phyloP scores from a whole-genome alignment of 1,139 yeast genomes.

The Schwanniomyces etchellsii region DNA sequence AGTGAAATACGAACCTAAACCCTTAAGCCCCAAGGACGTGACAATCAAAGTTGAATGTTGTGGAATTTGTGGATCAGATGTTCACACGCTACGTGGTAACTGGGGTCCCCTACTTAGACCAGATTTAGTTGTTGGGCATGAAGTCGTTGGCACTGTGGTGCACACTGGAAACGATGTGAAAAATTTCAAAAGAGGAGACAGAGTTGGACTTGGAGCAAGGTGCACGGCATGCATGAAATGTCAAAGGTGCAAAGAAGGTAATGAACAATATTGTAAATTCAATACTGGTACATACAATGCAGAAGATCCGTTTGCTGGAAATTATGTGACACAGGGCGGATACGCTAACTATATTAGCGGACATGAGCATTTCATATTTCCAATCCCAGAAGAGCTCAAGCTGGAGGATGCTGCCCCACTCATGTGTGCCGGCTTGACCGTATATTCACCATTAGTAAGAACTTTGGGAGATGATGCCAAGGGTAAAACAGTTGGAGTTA shows the following conservation, averaged over 20 bases:
- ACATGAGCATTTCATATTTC: slow-evolving; percentile 47
- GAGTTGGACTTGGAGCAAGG: slow-evolving; percentile 61
- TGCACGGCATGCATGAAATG: slow-evolving; percentile 46
- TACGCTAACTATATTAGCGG: slow-evolving; percentile 54
- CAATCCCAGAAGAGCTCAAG: slow-evolving; percentile 49
- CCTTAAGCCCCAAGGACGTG: slow-evolving; percentile 33
- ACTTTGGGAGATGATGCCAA: slow-evolving; percentile 17
- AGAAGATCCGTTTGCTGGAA: slow-evolving; percentile 15
- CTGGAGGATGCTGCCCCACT: slow-evolving; percentile 54
- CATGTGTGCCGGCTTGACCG: slow-evolving; percentile 66
- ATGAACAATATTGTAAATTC: slow-evolving; percentile 48
- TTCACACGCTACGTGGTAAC: slow-evolving; percentile 43
- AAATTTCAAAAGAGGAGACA: slow-evolving; percentile 46
- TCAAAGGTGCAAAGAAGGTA: slow-evolving; percentile 35
- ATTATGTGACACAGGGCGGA: slow-evolving; percentile 52
- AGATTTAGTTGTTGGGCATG: slow-evolving; percentile 42
- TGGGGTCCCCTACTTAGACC: slow-evolving; percentile 27
- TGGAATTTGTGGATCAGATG: slow-evolving; percentile 61
- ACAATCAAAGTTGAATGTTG: slow-evolving; percentile 44
- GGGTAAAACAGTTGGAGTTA: slow-evolving; percentile 41
- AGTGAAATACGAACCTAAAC: slow-evolving; percentile 35
- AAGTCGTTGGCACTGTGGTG: slow-evolving; percentile 51
- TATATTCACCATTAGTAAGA: slow-evolving; percentile 48
- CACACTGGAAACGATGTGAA: slow-evolving; percentile 45
- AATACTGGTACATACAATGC: slow-evolving; percentile 41